Evolutionary conservation across 371 early-diverging fungal species (phyloP), one percentile per base, ranked within the genome.

Genomic region (Mortierella sp.): DNA sequence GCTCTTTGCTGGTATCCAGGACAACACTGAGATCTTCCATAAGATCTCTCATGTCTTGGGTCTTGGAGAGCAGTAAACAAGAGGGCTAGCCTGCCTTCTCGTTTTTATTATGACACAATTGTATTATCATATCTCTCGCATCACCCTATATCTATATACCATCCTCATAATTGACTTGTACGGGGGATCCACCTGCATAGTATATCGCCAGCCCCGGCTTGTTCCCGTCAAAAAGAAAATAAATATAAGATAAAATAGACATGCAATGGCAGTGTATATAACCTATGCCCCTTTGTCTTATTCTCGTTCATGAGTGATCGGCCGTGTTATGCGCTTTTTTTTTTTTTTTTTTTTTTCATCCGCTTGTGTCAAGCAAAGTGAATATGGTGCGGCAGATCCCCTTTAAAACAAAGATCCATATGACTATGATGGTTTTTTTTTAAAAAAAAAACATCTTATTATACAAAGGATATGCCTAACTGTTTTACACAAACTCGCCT

Each of bases 11-110:
- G 84, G 82, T 54, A 82, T 84, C 9, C 80, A 83, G 64, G 89
- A 88, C 60, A 86, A 87, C 78, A 86, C 86, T 71, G 83, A 86
- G 60, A 60, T 88, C 53, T 88, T 83, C 80, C 87, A 84, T 67
- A 84, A 84, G 72, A 80, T 88, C 76, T 71, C 88, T 28, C 65
- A 84, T 51, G 80, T 73, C 50, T 60, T 81, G 52, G 81, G 79
- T 55, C 71, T 81, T 28, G 79, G 79, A 50, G 70, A 70, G 43
- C 44, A 56, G 56, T 53, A 54, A 67, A 67, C 41, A 7, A 26
- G 21, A 7, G 11, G 11, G 5, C 34, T 34, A 23, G 15, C 32
- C 51, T 53, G 14, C 21, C 4, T 27, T 31, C 47, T 26, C n/a
- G 12, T 53, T 32, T n/a, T 28, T 23, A 41, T 50, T 37, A 30